Evolutionary conservation across 1,284 basidiomycete species (phyloP).

Genomic region (Rhodofomes roseus): DNA sequence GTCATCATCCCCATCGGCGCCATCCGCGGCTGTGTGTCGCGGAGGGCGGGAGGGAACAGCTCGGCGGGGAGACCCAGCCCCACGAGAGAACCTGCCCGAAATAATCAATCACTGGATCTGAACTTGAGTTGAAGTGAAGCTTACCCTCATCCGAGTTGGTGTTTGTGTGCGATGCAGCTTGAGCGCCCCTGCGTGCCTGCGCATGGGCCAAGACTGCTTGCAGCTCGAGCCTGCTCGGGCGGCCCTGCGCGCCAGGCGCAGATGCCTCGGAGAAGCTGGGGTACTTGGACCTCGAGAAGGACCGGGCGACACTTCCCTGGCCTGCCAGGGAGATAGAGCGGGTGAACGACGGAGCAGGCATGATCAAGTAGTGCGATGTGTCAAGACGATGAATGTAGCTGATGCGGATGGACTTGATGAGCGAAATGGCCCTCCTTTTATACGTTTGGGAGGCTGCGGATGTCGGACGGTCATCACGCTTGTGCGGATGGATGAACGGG

Average conservation of each 20-base stretch:
- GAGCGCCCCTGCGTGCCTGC: slow-evolving; percentile 9
- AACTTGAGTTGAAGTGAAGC: no score
- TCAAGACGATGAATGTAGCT: background rate
- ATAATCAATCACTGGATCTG: background rate
- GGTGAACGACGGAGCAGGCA: slow-evolving; percentile 4
- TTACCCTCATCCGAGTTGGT: no score
- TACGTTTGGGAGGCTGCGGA: background rate
- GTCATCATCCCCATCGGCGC: background rate
- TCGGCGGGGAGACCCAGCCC: slow-evolving; percentile 5
- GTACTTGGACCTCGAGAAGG: background rate
- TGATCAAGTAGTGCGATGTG: slow-evolving; percentile 1
- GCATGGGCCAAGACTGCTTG: slow-evolving; percentile 16
- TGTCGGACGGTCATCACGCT: background rate
- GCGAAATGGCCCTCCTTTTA: background rate
- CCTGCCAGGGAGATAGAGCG: slow-evolving; percentile 7
- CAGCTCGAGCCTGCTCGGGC: slow-evolving; percentile 19
- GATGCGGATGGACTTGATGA: background rate
- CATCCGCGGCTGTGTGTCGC: background rate
- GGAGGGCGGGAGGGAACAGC: background rate
- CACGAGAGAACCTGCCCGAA: background rate
- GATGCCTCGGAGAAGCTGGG: background rate
- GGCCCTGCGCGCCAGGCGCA: slow-evolving; percentile 3
- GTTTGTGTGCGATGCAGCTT: background rate
- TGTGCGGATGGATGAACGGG: background rate
- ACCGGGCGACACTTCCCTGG: slow-evolving; percentile 2